Conservation (phyloP, 2,329 filamentous ascomycete genomes). For the Neoscytalidium dimidiatum region DNA sequence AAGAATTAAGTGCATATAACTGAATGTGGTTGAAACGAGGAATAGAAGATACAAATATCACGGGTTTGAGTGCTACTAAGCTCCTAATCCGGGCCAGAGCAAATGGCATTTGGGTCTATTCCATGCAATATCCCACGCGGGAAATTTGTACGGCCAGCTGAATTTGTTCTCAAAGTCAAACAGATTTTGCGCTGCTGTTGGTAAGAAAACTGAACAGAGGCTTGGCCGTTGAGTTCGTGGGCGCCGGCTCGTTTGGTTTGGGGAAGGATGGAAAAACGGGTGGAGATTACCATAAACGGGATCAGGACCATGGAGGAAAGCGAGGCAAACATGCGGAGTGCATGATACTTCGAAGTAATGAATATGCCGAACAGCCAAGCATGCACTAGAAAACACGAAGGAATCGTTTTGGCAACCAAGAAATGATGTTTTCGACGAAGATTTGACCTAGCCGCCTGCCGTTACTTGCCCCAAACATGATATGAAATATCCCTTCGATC, state of each 20-base stretch:
- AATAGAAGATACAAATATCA: too few relatives aligned
- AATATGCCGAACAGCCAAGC: neutral
- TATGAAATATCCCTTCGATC: neutral
- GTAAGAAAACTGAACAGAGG: neutral
- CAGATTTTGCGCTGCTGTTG: too few relatives aligned
- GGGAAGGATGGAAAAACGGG: neutral
- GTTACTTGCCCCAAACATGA: neutral
- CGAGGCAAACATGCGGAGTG: neutral
- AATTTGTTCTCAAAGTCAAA: too few relatives aligned
- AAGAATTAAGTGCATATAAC: too few relatives aligned
- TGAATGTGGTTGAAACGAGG: too few relatives aligned
- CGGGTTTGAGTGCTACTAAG: too few relatives aligned
- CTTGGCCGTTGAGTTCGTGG: too few relatives aligned
- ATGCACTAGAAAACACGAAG: neutral
- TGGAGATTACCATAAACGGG: neutral
- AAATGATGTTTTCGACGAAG: neutral
- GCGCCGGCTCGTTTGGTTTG: neutral
- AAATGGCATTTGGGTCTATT: too few relatives aligned
- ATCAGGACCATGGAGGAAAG: neutral
- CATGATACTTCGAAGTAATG: neutral
- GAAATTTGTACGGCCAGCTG: too few relatives aligned
- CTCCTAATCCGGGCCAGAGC: too few relatives aligned
- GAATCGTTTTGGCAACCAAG: neutral
- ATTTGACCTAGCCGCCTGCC: constrained; percentile 1
- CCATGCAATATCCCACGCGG: too few relatives aligned